Percentiles rank a stretch among this genome's conserved stretches.
Evolutionary conservation across 2,329 filamentous ascomycete species (phyloP).

Genomic region (Xylariaceae sp.): DNA sequence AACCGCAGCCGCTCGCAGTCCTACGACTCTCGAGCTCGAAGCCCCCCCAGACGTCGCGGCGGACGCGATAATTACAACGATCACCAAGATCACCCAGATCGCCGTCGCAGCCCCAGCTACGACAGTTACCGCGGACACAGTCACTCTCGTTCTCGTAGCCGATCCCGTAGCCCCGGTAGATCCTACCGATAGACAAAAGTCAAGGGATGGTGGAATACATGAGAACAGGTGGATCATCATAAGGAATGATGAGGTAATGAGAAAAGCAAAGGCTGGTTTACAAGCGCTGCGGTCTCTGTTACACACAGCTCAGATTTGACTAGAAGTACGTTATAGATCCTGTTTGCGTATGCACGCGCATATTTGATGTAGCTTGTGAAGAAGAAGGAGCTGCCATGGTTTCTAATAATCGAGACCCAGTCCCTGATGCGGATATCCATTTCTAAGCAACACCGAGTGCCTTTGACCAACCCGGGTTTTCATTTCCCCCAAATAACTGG

Average conservation of each 20-base stretch:
- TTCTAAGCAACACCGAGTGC: no score
- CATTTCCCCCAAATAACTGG: no score
- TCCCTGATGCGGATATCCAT: no score
- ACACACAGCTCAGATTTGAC: no score
- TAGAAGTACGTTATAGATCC: no score
- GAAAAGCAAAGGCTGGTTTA: neutral
- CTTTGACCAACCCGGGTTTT: no score
- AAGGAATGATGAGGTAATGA: neutral
- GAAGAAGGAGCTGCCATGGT: no score
- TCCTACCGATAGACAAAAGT: conserved; percentile 26
- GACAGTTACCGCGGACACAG: conserved; percentile 41
- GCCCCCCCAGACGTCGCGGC: conserved; percentile 31
- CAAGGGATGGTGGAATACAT: no score
- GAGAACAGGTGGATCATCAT: neutral
- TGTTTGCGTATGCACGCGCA: no score
- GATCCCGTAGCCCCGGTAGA: conserved; percentile 35
- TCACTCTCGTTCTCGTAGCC: conserved; percentile 22
- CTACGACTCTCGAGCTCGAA: conserved; percentile 33
- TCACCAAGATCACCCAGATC: conserved; percentile 32
- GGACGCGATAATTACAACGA: conserved; percentile 32
- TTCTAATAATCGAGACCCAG: no score
- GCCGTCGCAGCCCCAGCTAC: conserved; percentile 46
- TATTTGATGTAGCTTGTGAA: no score
- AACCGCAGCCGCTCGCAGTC: conserved; percentile 29
- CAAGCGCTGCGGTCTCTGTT: no score